Conservation (phyloP, 805 yeast species). For the Wickerhamomyces bovis region DNA sequence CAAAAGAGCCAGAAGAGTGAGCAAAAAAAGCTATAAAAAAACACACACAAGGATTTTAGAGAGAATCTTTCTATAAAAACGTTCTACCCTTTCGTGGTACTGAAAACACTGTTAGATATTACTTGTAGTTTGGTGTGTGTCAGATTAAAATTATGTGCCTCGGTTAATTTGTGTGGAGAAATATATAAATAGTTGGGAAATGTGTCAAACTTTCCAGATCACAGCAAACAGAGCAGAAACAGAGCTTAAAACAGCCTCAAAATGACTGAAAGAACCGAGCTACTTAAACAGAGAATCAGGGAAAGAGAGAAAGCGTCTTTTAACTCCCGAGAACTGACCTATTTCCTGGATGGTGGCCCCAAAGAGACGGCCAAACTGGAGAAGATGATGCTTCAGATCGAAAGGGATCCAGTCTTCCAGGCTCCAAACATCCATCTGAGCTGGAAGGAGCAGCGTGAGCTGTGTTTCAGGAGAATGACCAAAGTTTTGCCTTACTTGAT, state of each 20-base stretch:
- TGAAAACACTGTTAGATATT: background rate
- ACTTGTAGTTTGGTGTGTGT: background rate
- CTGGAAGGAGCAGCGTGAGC: constrained; percentile 50
- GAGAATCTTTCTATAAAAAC: background rate
- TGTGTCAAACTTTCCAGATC: background rate
- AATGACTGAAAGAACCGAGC: background rate
- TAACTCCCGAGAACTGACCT: constrained; percentile 39
- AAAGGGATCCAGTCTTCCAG: constrained; percentile 59
- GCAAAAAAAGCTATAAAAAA: background rate
- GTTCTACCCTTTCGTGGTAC: background rate
- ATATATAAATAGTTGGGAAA: no score
- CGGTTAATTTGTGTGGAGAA: background rate
- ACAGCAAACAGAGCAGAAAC: no score
- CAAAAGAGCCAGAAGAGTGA: background rate
- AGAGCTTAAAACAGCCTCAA: no score
- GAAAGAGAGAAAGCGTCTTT: constrained; percentile 41
- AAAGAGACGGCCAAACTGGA: constrained; percentile 40
- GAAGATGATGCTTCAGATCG: constrained; percentile 47
- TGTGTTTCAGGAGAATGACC: constrained; percentile 45
- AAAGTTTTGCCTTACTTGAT: constrained; percentile 49
- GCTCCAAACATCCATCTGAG: constrained; percentile 45
- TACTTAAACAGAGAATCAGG: constrained; percentile 14
- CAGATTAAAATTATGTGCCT: background rate
- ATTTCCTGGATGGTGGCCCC: constrained; percentile 44
- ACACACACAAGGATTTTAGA: no score